Evolutionary conservation across 306 rosid genomes (phyloP).

Genomic region (Vigna radiata): DNA sequence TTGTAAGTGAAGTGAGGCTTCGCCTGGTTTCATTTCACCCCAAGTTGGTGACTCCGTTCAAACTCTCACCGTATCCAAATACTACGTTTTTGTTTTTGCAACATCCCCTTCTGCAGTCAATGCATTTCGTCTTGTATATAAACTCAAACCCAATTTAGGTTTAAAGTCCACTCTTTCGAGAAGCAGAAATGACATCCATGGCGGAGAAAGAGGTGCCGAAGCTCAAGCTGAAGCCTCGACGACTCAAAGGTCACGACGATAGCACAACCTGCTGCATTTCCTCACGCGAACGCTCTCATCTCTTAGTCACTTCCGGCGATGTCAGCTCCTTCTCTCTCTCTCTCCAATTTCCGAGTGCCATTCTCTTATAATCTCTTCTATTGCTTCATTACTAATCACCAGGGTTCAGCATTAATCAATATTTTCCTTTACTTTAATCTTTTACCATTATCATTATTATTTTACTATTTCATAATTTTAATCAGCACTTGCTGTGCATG

Average conservation of each 20-base stretch:
- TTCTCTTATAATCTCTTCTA: neutral
- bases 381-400: neutral
- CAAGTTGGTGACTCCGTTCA: neutral
- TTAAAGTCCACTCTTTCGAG: neutral
- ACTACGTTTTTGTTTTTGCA: neutral
- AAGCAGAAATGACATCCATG: conserved; percentile 18
- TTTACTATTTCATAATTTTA: conserved; percentile 8
- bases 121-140: neutral
- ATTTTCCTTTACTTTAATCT: neutral
- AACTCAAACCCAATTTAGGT: neutral
- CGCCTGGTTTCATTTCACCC: conserved; percentile 3
- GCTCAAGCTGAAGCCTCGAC: conserved; percentile 52
- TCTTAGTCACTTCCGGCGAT: conserved; percentile 84
- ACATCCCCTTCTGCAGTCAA: neutral
- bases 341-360: neutral
- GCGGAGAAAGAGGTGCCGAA: conserved; percentile 19
- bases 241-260: conserved; percentile 76
- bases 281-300: conserved; percentile 65
- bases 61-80: neutral
- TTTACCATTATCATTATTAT: neutral
- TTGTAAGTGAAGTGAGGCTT: neutral
- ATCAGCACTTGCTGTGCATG: neutral
- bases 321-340: conserved; percentile 40
- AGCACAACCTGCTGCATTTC: conserved; percentile 78
- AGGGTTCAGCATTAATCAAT: conserved; percentile 21